These are phyloP conservation scores for Pseudogymnoascus sp. DNA, from an alignment of 2,329 filamentous ascomycete genomes.

Conservation along the genomic window DNA sequence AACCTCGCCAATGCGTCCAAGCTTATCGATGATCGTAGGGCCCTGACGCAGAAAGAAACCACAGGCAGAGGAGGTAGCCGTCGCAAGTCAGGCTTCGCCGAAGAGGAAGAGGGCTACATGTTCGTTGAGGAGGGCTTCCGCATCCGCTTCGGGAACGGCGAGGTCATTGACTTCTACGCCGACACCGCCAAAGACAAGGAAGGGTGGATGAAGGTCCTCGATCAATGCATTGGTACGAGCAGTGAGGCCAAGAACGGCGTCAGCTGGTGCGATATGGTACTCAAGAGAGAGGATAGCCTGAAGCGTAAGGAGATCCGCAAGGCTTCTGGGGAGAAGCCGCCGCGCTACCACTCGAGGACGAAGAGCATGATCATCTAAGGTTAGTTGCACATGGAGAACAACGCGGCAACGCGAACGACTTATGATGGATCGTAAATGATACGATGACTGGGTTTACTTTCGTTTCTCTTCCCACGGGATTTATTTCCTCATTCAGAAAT, in stretches of 20 bases:
- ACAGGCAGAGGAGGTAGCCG: constrained; percentile 67
- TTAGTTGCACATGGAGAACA: not conserved
- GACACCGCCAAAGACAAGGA: constrained; percentile 83
- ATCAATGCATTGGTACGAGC: constrained; percentile 49
- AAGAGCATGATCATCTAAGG: constrained; percentile 26
- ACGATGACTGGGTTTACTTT: constrained; percentile 10
- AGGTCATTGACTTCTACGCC: constrained; percentile 97
- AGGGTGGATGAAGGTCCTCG: constrained; percentile 87
- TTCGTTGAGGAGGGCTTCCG: constrained; percentile 99
- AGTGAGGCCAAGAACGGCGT: constrained; percentile 39
- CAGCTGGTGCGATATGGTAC: constrained; percentile 60
- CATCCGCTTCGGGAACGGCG: constrained; percentile 95
- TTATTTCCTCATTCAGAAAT: constrained; percentile 4
- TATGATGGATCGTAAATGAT: constrained; percentile 8
- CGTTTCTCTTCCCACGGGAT: constrained; percentile 7
- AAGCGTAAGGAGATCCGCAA: constrained; percentile 16
- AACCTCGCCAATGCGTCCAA: constrained; percentile 89
- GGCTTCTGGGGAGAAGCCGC: constrained; percentile 11
- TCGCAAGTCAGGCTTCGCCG: constrained; percentile 88
- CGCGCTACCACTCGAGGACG: constrained; percentile 23
- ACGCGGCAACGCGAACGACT: constrained; percentile 4
- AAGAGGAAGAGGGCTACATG: constrained; percentile 99
- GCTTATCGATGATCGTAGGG: constrained; percentile 82
- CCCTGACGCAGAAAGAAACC: constrained; percentile 75
- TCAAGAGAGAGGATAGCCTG: constrained; percentile 47